A percentile compares a stretch with the other conserved stretches of the same genome.
Evolutionary conservation across 2,329 filamentous ascomycete species (phyloP).

Genomic region (Fusarium nisikadoi): DNA sequence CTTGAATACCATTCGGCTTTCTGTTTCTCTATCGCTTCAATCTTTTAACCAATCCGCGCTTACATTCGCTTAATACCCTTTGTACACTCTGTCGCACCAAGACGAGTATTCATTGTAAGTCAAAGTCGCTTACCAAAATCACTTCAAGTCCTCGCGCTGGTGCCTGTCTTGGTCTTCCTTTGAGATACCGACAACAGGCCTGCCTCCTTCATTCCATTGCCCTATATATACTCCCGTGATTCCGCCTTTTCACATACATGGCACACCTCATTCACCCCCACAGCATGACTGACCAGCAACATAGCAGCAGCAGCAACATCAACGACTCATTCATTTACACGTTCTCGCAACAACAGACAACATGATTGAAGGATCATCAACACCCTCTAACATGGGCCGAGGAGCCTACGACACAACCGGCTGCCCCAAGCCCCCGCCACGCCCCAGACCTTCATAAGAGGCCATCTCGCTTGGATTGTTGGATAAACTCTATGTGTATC

Average conservation of each 20-base stretch:
- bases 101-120: slow-evolving; percentile 49
- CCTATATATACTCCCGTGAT: background rate
- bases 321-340: slow-evolving; percentile 15
- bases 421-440: slow-evolving; percentile 59
- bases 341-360: slow-evolving; percentile 42
- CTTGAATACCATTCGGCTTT: slow-evolving; percentile 48
- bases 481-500: slow-evolving; percentile 33
- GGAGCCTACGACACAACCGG: slow-evolving; percentile 65
- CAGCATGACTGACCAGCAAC: slow-evolving; percentile 31
- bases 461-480: slow-evolving; percentile 31
- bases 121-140: slow-evolving; percentile 41
- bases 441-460: slow-evolving; percentile 53
- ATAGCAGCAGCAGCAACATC: slow-evolving; percentile 6
- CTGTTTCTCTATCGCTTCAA: slow-evolving; percentile 29
- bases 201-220: background rate
- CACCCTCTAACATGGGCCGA: slow-evolving; percentile 59
- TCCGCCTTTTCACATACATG: background rate
- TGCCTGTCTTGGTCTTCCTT: slow-evolving; percentile 3
- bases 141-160: slow-evolving; percentile 18
- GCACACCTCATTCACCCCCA: background rate
- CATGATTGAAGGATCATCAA: slow-evolving; percentile 52
- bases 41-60: slow-evolving; percentile 37
- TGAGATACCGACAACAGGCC: slow-evolving; percentile 1
- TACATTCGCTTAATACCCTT: slow-evolving; percentile 28
- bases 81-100: slow-evolving; percentile 45